Evolutionary conservation across 2,329 filamentous ascomycete species (phyloP).

Genomic region (Fusarium guadeloupense): DNA sequence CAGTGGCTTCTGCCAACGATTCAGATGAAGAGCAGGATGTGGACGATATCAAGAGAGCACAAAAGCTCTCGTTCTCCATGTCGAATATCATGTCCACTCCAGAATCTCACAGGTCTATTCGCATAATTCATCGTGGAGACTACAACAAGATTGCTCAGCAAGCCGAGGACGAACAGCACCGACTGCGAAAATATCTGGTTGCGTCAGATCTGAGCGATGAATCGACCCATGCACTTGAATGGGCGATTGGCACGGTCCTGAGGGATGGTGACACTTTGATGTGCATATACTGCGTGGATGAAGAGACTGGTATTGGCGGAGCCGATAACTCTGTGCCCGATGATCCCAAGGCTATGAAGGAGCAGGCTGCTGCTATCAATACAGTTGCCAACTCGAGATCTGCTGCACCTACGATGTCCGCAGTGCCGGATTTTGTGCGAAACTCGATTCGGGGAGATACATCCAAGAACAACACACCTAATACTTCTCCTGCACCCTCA

Average conservation of each 20-base stretch:
- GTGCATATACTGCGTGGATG: slow-evolving; percentile 92
- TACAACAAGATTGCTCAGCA: slow-evolving; percentile 79
- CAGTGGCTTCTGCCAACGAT: slow-evolving; percentile 69
- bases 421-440: slow-evolving; percentile 49
- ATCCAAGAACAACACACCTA: slow-evolving; percentile 47
- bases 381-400: slow-evolving; percentile 61
- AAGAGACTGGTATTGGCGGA: slow-evolving; percentile 73
- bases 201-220: slow-evolving; percentile 95
- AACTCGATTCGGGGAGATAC: slow-evolving; percentile 46
- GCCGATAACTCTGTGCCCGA: slow-evolving; percentile 69
- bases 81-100: slow-evolving; percentile 81
- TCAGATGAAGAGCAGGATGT: slow-evolving; percentile 89
- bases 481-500: slow-evolving; percentile 59
- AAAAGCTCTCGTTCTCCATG: slow-evolving; percentile 82
- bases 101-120: slow-evolving; percentile 81
- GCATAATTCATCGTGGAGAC: slow-evolving; percentile 90
- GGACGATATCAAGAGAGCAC: slow-evolving; percentile 85
- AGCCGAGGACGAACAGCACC: slow-evolving; percentile 79
- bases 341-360: slow-evolving; percentile 77
- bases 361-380: slow-evolving; percentile 77
- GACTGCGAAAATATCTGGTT: slow-evolving; percentile 91
- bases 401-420: slow-evolving; percentile 44
- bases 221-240: slow-evolving; percentile 93
- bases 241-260: slow-evolving; percentile 95
- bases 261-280: slow-evolving; percentile 94